Percentiles rank a stretch among this genome's conserved stretches.
These are phyloP conservation scores for Chlorella ohadii DNA, from an alignment of 139 green algal species.

Conservation along the genomic window DNA sequence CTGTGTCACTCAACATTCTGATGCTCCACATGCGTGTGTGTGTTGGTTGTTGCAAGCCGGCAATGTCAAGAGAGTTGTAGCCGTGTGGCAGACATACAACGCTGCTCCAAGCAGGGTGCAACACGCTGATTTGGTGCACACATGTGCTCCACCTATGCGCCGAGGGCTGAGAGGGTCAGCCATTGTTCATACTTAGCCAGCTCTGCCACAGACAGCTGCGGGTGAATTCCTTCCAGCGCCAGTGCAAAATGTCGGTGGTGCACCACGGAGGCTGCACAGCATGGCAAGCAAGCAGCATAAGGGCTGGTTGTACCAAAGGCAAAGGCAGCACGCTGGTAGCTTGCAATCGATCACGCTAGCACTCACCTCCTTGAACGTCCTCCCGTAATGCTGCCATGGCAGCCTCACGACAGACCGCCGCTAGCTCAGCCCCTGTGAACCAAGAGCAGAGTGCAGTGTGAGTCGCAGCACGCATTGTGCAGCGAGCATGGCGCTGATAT, in stretches of 20 bases:
- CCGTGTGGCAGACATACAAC: no score
- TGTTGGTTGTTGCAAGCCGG: no score
- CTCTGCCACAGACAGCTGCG: conserved; percentile 46
- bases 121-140: no score
- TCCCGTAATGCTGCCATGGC: conserved; percentile 85
- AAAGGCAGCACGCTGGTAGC: no score
- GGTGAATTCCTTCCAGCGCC: conserved; percentile 42
- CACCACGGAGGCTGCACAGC: conserved; percentile 47
- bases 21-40: no score
- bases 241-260: conserved; percentile 57
- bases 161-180: no score
- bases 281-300: background rate
- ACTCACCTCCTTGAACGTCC: conserved; percentile 51
- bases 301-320: background rate
- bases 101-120: no score
- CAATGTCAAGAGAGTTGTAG: no score
- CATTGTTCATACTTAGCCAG: conserved; percentile 50
- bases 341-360: background rate
- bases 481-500: background rate
- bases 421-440: conserved; percentile 71
- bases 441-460: background rate
- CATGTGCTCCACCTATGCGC: no score
- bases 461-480: background rate
- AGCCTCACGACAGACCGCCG: conserved; percentile 82
- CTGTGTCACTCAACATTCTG: no score